Percentiles rank a stretch among this genome's conserved stretches.
phyloP scores from a whole-genome alignment of 495 filamentous ascomycete genomes.

The Penicillium paradoxum region DNA sequence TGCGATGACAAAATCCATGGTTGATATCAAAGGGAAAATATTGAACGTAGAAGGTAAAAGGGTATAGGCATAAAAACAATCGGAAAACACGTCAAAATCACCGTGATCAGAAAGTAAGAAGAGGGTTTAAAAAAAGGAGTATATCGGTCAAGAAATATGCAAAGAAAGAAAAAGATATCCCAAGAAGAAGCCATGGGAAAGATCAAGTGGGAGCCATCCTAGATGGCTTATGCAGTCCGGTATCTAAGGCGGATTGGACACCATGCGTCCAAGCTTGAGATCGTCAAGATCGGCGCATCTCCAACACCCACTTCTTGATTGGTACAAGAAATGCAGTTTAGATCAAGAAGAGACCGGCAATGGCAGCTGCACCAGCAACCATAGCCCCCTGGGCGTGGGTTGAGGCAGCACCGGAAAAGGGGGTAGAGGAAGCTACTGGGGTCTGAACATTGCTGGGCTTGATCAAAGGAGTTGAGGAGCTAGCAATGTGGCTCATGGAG shows the following conservation, averaged over 20 bases:
- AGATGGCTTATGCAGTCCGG: conserved; percentile 1
- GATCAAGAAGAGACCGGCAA: conserved; percentile 41
- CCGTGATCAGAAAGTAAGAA: conserved; percentile 12
- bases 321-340: conserved; percentile 18
- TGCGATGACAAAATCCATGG: conserved; percentile 11
- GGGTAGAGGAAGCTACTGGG: conserved; percentile 20
- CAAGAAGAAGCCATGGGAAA: neutral
- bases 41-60: conserved; percentile 14
- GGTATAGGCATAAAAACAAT: conserved; percentile 30
- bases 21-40: conserved; percentile 11
- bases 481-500: conserved; percentile 9
- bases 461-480: conserved; percentile 20
- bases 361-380: conserved; percentile 37
- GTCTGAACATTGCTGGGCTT: conserved; percentile 8
- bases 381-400: conserved; percentile 31
- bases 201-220: conserved; percentile 1
- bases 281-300: conserved; percentile 13
- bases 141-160: conserved; percentile 17
- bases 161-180: conserved; percentile 6
- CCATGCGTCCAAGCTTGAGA: conserved; percentile 5
- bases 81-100: conserved; percentile 22
- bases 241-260: neutral
- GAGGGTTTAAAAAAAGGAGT: conserved; percentile 9
- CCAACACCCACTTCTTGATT: neutral
- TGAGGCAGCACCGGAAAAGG: conserved; percentile 26